These are phyloP conservation scores for Oryza punctata DNA, from an alignment of 176 grass and related monocot genomes.

Conservation along the genomic window DNA sequence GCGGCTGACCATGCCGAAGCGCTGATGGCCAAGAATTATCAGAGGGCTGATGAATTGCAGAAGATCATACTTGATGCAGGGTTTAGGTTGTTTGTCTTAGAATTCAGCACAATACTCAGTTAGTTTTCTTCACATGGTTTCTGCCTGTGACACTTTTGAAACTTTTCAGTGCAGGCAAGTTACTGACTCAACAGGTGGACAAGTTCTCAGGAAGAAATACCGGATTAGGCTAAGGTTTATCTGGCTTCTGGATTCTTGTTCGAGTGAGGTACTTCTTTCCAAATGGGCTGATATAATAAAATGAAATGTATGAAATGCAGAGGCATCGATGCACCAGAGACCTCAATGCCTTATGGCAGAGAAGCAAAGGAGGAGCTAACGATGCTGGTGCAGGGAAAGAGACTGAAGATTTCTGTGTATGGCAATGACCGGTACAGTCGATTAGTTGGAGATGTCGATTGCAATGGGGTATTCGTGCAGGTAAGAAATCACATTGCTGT, in stretches of 20 bases:
- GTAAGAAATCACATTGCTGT: slow-evolving; percentile 39
- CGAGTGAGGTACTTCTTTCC: not conserved
- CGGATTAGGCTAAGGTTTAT: slow-evolving; percentile 79
- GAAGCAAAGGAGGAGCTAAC: slow-evolving; percentile 75
- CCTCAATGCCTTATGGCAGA: slow-evolving; percentile 78
- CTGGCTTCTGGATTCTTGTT: not conserved
- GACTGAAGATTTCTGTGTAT: slow-evolving; percentile 53
- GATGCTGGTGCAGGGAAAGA: slow-evolving; percentile 64
- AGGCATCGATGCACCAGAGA: slow-evolving; percentile 91
- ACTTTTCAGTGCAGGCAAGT: slow-evolving; percentile 50
- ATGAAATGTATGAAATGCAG: slow-evolving; percentile 44
- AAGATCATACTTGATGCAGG: slow-evolving; percentile 68
- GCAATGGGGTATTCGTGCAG: slow-evolving; percentile 66
- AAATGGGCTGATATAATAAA: not conserved
- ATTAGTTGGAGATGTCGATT: slow-evolving; percentile 73
- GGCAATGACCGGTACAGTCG: slow-evolving; percentile 63
- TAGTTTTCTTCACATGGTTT: not conserved
- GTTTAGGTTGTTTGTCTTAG: slow-evolving; percentile 53
- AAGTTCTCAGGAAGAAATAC: slow-evolving; percentile 63
- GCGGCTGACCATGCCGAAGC: slow-evolving; percentile 32
- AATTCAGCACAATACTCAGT: not conserved
- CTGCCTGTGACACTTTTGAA: slow-evolving; percentile 6
- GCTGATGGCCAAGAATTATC: slow-evolving; percentile 37
- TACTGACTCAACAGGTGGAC: slow-evolving; percentile 19
- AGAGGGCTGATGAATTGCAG: slow-evolving; percentile 54